Conservation (phyloP, 2,329 filamentous ascomycete species). For the Mycogone perniciosa region DNA sequence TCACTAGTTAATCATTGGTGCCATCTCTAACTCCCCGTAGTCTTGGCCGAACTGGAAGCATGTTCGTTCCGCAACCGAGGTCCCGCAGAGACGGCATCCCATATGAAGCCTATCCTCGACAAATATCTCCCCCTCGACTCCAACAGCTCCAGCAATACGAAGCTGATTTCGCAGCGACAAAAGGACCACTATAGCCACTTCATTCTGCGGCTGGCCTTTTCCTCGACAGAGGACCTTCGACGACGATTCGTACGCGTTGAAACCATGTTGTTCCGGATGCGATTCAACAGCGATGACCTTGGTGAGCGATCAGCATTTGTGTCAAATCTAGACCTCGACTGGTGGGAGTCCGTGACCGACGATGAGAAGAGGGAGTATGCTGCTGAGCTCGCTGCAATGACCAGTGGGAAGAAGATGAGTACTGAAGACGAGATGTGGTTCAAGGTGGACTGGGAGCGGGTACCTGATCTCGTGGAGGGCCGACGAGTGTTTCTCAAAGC, state of each 20-base stretch:
- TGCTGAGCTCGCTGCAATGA: conserved; percentile 52
- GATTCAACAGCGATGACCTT: conserved; percentile 70
- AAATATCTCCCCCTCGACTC: conserved; percentile 79
- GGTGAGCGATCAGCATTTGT: conserved; percentile 73
- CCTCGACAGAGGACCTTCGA: conserved; percentile 82
- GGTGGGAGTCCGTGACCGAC: conserved; percentile 80
- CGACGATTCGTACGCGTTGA: conserved; percentile 82
- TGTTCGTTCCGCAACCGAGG: conserved; percentile 92
- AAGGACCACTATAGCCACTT: conserved; percentile 98
- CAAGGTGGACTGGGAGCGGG: conserved; percentile 92
- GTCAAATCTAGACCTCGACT: conserved; percentile 69
- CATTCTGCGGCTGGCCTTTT: conserved; percentile 88
- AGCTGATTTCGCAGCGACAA: conserved; percentile 67
- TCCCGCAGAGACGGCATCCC: conserved; percentile 69
- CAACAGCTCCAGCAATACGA: conserved; percentile 57
- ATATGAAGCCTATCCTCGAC: conserved; percentile 80
- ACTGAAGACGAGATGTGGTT: conserved; percentile 82
- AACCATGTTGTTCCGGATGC: conserved; percentile 78
- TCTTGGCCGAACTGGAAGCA: conserved; percentile 83
- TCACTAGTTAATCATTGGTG: neutral
- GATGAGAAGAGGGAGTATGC: conserved; percentile 66
- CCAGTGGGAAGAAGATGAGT: conserved; percentile 29
- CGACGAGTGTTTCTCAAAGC: conserved; percentile 68
- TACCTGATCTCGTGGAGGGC: conserved; percentile 81
- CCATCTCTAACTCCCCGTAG: conserved; percentile 33